Evolutionary conservation across 495 filamentous ascomycete species (phyloP).

Genomic region (Cudoniella acicularis): DNA sequence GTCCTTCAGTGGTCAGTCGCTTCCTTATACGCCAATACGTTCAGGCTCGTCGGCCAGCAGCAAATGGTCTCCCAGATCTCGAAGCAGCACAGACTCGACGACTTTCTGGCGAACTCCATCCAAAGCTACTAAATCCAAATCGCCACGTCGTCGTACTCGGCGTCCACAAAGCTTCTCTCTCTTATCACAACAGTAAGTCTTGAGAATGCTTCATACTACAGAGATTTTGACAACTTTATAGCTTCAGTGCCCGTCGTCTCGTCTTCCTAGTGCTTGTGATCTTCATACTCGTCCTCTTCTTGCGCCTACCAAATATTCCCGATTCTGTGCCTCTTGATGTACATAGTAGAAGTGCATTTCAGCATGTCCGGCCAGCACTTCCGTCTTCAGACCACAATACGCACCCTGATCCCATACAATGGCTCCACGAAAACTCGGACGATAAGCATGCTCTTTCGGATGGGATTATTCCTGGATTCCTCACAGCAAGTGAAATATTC

Average conservation of each 20-base stretch:
- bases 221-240: not conserved
- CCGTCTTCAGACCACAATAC: conserved; percentile 16
- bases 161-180: too few relatives aligned
- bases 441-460: conserved; percentile 29
- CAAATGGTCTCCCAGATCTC: conserved; percentile 26
- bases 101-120: conserved; percentile 28
- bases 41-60: conserved; percentile 23
- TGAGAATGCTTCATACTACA: too few relatives aligned
- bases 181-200: not conserved
- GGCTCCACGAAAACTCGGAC: conserved; percentile 35
- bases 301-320: conserved; percentile 9
- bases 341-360: too few relatives aligned
- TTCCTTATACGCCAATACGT: conserved; percentile 21
- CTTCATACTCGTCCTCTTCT: not conserved
- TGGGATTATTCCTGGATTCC: not conserved
- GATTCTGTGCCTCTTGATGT: too few relatives aligned
- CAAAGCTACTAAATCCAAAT: conserved; percentile 30
- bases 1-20: conserved; percentile 14
- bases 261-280: not conserved
- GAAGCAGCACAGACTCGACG: conserved; percentile 24
- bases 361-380: conserved; percentile 25
- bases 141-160: too few relatives aligned
- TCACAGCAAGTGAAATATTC: not conserved
- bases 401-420: conserved; percentile 29
- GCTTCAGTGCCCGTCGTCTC: not conserved